These are phyloP conservation scores for Kluyveromyces starmeri DNA, from an alignment of 805 yeast species.

Conservation along the genomic window DNA sequence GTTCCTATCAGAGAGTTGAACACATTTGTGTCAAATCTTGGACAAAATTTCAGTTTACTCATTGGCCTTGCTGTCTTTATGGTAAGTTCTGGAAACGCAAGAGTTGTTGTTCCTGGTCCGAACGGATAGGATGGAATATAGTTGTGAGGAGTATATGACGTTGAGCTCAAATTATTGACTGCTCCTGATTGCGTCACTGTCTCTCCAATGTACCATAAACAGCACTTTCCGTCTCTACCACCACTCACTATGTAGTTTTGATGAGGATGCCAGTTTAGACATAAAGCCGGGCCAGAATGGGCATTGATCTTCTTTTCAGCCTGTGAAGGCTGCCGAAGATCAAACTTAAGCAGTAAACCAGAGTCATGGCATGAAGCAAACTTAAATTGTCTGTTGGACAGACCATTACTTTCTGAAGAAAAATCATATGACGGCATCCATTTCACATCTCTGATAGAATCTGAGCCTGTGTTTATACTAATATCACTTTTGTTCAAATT, in stretches of 20 bases:
- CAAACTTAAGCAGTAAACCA: constrained; percentile 83
- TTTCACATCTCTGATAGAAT: constrained; percentile 53
- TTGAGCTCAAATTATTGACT: constrained; percentile 2
- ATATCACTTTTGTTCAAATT: constrained; percentile 24
- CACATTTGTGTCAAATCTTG: constrained; percentile 28
- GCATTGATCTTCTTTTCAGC: constrained; percentile 73
- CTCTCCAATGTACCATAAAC: constrained; percentile 29
- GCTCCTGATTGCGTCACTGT: constrained; percentile 6
- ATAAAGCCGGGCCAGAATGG: constrained; percentile 84
- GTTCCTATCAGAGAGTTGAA: constrained; percentile 62
- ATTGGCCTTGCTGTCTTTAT: constrained; percentile 73
- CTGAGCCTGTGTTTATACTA: constrained; percentile 47
- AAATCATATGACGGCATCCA: constrained; percentile 36
- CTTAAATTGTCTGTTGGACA: constrained; percentile 30
- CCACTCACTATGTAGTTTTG: constrained; percentile 79
- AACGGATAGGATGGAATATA: constrained; percentile 6
- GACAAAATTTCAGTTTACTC: constrained; percentile 38
- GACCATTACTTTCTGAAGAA: constrained; percentile 19
- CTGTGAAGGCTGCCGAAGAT: constrained; percentile 55
- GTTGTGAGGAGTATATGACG: background rate
- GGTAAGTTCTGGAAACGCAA: constrained; percentile 52
- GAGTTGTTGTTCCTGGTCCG: constrained; percentile 2
- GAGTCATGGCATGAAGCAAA: constrained; percentile 81
- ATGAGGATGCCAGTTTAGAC: constrained; percentile 83
- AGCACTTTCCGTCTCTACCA: constrained; percentile 67